phyloP scores from a whole-genome alignment of 192 early-diverging fungal species.

The Coemansia sp. region DNA sequence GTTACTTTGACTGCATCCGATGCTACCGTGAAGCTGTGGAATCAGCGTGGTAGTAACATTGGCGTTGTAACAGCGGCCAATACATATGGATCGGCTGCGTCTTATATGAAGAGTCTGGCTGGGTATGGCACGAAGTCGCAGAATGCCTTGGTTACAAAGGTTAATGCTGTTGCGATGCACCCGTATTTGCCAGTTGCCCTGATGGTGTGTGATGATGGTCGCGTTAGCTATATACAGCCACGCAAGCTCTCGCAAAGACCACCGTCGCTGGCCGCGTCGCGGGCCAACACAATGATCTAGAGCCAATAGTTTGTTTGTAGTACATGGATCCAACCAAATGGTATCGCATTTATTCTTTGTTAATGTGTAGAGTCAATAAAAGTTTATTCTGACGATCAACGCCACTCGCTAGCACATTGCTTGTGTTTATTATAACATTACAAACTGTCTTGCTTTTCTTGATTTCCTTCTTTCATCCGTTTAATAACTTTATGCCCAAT shows the following conservation, averaged over 20 bases:
- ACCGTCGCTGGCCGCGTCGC: slow-evolving; percentile 4
- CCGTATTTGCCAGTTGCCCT: slow-evolving; percentile 38
- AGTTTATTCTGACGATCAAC: too few species aligned
- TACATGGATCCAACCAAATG: too few species aligned
- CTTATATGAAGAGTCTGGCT: slow-evolving; percentile 39
- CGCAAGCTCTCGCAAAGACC: background rate
- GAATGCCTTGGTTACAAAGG: background rate
- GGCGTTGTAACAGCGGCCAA: slow-evolving; percentile 25
- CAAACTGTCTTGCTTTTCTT: too few species aligned
- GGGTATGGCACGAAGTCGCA: slow-evolving; percentile 13
- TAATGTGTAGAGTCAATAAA: too few species aligned
- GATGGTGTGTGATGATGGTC: slow-evolving; percentile 41
- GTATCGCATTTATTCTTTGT: too few species aligned
- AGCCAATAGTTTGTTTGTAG: too few species aligned
- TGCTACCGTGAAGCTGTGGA: slow-evolving; percentile 46
- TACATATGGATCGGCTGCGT: slow-evolving; percentile 12
- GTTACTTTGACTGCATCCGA: slow-evolving; percentile 42
- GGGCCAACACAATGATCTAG: background rate
- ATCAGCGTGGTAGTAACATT: slow-evolving; percentile 38
- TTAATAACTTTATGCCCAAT: too few species aligned
- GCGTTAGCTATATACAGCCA: slow-evolving; percentile 45
- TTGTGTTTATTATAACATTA: too few species aligned
- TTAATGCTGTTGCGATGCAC: slow-evolving; percentile 31
- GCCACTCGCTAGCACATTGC: too few species aligned
- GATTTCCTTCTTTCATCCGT: too few species aligned